Base-by-base conservation (phyloP, 441 rosid genomes). In the Erysimum cheiri region DNA sequence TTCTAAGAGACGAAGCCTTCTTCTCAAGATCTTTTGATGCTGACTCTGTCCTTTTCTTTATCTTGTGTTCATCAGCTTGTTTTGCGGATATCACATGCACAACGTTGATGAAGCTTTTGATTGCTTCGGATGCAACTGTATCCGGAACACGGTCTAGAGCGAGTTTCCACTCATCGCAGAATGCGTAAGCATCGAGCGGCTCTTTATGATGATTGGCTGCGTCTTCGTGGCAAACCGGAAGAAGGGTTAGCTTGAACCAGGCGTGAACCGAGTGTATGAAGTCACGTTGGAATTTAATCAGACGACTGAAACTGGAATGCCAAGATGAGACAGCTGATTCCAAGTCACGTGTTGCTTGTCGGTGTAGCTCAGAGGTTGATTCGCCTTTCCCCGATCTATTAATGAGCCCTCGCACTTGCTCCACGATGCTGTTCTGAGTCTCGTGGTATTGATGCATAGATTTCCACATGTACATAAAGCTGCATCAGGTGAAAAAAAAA, bases 401-500 rank as follows among this genome's bases (percentile, higher is more conserved):
- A 67, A 89, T 85, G 56, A 93, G 97, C 67, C 97, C 98, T 31
- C 82, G 85, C 19, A 93, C 97, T 81, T 93, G 98, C 80, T 91
- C 96, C 65, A 93, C 96, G 15, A 91, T 87, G 82, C 73, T 74
- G 76, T 72, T 88, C 82, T 93, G 97, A 60, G 85, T 79, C 80
- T 93, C 93, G 47, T 93, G 98, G 81, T 74, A 87, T 50, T 87
- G 88, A 69, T 91, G 84, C 98, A 91, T 91, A 12, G 88, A 76
- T 71, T 67, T 86, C 98, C 98, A 93, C 98, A 93, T 89, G 81
- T 89, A 89, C 98, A 88, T 88, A 77, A 89, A 87, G 69, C 98
- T 93, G 90, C 81, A 84, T 59, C 79, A 58, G 39, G 57, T 47
- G 0, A 54, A 22, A 63, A 56, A 43, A 19, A 64, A 13, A 57